Evolutionary conservation across 768 basidiomycete genomes (phyloP).

Genomic region (Clitopilus hobsonii): DNA sequence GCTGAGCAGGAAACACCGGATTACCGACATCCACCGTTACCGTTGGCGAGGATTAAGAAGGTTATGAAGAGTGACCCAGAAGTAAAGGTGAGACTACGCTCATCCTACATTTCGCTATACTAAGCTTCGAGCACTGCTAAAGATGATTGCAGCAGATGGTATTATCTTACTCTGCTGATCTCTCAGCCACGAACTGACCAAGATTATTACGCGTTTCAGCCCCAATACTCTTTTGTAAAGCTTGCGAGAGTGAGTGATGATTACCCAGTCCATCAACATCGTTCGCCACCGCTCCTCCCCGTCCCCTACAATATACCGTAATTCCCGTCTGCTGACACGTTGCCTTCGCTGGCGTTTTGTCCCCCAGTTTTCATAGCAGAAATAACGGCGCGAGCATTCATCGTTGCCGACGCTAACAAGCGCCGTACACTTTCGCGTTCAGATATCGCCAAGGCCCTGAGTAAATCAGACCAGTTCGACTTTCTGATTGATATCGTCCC

Average conservation of each 20-base stretch:
- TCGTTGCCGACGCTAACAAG: slow-evolving; percentile 93
- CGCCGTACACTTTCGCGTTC: slow-evolving; percentile 91
- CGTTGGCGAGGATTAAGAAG: slow-evolving; percentile 95
- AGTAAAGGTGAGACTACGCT: slow-evolving; percentile 67
- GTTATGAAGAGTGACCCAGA: slow-evolving; percentile 99
- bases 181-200: not conserved
- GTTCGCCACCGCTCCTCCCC: not conserved
- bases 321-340: not conserved
- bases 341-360: not conserved
- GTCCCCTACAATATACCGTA: no score
- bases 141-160: slow-evolving; percentile 99
- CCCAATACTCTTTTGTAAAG: slow-evolving; percentile 95
- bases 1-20: slow-evolving; percentile 89
- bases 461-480: slow-evolving; percentile 94
- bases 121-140: slow-evolving; percentile 4
- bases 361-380: slow-evolving; percentile 90
- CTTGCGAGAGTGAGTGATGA: slow-evolving; percentile 86
- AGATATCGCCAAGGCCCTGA: slow-evolving; percentile 90
- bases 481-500: slow-evolving; percentile 97
- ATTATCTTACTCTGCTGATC: slow-evolving; percentile 4
- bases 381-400: slow-evolving; percentile 93
- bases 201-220: slow-evolving; percentile 38
- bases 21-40: slow-evolving; percentile 83
- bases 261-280: not conserved
- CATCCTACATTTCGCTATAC: slow-evolving; percentile 5